Evolutionary conservation across 2,329 filamentous ascomycete species (phyloP), one percentile per base, ranked within the genome.

Genomic region (Aciculosporium take): DNA sequence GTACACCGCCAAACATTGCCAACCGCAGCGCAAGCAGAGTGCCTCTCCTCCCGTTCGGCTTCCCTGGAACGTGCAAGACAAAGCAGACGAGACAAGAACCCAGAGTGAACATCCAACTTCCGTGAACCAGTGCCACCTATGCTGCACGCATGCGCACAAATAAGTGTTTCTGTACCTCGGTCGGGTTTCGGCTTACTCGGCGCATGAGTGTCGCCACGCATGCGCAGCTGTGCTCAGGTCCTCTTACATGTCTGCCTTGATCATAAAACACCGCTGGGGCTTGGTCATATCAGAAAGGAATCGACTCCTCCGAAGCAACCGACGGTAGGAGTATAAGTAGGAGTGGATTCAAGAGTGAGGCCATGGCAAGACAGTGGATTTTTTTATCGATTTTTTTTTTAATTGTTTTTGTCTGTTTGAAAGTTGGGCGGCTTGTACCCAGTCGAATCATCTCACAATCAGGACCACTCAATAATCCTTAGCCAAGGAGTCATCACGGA

Each of bases 401-500:
- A n/a, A n/a, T n/a, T n/a, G 21, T 30, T 18, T 20, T 21, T 30
- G 15, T 35, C 7, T 35, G 20, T 8, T 13, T 10, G n/a, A n/a
- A 23, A n/a, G 5, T n/a, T 24, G 33, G 18, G 23, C 38, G 34
- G 42, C 42, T 38, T 37, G 42, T 36, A 34, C 28, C 33, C 18
- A 7, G 15, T 37, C 37, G 29, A 17, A 24, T 44, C 23, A 31
- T 13, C 23, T 44, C 32, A 27, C 28, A 15, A 37, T 35, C 23
- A 25, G 28, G 33, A 4, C 9, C 27, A 21, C 7, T 20, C 10
- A 38, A 32, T n/a, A 40, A 13, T 17, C 36, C 31, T 37, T 24
- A 17, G 29, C 33, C 40, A 31, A 30, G 32, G 18, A 18, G 30
- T 36, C 31, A 32, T 44, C 28, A 40, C 46, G 34, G 30, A 28